Percentiles rank a stretch among this genome's conserved stretches.
Evolutionary conservation across 2,329 filamentous ascomycete genomes (phyloP).

Genomic region (Colletotrichum phormii): DNA sequence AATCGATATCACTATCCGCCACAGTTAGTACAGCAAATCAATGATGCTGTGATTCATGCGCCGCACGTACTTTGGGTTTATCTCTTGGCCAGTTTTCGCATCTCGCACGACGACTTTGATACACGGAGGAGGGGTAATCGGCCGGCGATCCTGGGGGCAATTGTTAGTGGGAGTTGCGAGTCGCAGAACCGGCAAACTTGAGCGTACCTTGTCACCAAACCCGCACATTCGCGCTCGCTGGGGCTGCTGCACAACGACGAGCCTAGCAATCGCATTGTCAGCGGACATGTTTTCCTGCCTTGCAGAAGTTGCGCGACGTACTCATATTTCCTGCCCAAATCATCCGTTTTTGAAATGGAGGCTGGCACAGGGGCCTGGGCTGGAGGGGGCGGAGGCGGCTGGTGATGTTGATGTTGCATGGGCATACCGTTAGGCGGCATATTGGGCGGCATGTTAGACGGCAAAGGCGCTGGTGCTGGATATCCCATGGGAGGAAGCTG

Average conservation of each 20-base stretch:
- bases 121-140: constrained; percentile 95
- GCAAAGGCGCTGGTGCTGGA: constrained; percentile 23
- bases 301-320: not conserved
- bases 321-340: constrained; percentile 24
- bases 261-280: constrained; percentile 52
- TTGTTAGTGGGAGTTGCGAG: constrained; percentile 25
- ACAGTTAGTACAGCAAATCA: constrained; percentile 41
- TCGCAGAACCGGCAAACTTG: not conserved
- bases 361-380: not conserved
- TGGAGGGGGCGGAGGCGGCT: not conserved
- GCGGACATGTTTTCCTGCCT: not conserved
- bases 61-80: constrained; percentile 80
- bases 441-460: constrained; percentile 13
- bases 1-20: constrained; percentile 65
- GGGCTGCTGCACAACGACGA: constrained; percentile 90
- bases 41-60: not conserved
- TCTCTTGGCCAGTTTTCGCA: constrained; percentile 78
- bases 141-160: constrained; percentile 80
- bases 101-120: constrained; percentile 86
- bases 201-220: constrained; percentile 90
- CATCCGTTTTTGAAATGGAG: constrained; percentile 26
- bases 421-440: constrained; percentile 31
- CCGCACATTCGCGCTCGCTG: constrained; percentile 97
- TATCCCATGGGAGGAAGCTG: constrained; percentile 36
- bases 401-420: constrained; percentile 30